Evolutionary conservation across 495 filamentous ascomycete genomes (phyloP).

Genomic region (Pyrenula massariospora): DNA sequence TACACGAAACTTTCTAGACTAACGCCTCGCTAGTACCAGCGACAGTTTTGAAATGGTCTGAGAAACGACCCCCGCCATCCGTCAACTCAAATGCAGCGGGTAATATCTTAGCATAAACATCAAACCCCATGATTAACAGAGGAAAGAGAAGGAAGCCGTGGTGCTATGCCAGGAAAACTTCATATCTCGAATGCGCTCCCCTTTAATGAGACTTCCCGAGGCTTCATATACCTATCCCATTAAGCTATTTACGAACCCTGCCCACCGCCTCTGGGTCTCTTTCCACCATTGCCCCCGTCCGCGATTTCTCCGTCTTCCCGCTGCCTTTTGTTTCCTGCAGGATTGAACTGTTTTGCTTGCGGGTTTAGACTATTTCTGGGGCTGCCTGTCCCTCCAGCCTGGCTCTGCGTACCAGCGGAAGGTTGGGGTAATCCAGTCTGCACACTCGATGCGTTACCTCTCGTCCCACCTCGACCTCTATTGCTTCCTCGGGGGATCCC

Average conservation of each 20-base stretch:
- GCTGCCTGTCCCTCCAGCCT: conserved; percentile 9
- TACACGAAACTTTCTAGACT: too few species aligned
- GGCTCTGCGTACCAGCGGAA: conserved; percentile 13
- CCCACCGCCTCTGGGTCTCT: conserved; percentile 41
- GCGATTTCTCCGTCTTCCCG: conserved; percentile 47
- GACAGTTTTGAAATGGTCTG: too few species aligned
- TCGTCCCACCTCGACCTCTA: conserved; percentile 31
- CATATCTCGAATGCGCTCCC: too few species aligned
- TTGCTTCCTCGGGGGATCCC: conserved; percentile 32
- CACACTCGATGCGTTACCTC: conserved; percentile 31
- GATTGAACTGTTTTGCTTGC: conserved; percentile 48
- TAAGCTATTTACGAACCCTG: conserved; percentile 16
- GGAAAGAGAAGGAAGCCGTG: too few species aligned
- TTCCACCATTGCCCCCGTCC: conserved; percentile 30
- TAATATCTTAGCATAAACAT: too few species aligned
- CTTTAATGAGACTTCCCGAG: too few species aligned
- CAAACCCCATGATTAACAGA: too few species aligned
- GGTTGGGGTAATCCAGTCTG: conserved; percentile 15
- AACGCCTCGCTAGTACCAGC: too few species aligned
- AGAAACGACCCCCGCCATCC: too few species aligned
- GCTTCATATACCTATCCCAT: too few species aligned
- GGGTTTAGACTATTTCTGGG: conserved; percentile 34
- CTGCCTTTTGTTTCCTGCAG: conserved; percentile 51
- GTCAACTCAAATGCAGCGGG: too few species aligned
- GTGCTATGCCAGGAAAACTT: too few species aligned